A percentile compares a stretch with the other conserved stretches of the same genome.
phyloP scores from a whole-genome alignment of 768 basidiomycete species.

The Podaxis sp. region DNA sequence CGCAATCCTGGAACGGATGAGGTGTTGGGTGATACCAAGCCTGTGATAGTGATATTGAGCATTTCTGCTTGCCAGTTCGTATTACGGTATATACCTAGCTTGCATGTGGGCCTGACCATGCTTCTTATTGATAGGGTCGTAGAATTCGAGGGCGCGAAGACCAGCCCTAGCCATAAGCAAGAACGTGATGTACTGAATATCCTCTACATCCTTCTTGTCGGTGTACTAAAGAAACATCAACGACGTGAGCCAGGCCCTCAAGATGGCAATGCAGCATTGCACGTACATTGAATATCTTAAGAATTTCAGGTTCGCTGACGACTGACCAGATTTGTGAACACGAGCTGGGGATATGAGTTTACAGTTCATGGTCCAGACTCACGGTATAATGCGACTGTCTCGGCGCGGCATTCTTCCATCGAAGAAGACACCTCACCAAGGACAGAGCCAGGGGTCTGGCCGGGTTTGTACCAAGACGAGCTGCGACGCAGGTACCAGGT shows the following conservation, averaged over 20 bases:
- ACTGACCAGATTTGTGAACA: conserved; percentile 35
- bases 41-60: conserved; percentile 29
- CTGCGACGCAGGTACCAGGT: conserved; percentile 28
- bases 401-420: conserved; percentile 92
- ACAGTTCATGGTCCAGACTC: conserved; percentile 22
- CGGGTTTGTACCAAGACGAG: conserved; percentile 83
- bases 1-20: conserved; percentile 69
- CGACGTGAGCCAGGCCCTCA: neutral
- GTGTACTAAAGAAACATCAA: conserved; percentile 45
- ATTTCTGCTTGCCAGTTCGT: neutral
- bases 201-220: conserved; percentile 63
- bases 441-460: conserved; percentile 78
- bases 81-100: conserved; percentile 52
- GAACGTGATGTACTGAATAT: conserved; percentile 79
- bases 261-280: neutral
- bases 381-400: conserved; percentile 82
- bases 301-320: conserved; percentile 68
- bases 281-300: conserved; percentile 75
- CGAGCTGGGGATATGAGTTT: neutral
- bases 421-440: conserved; percentile 87
- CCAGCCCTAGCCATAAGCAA: conserved; percentile 85
- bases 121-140: conserved; percentile 74
- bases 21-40: conserved; percentile 77
- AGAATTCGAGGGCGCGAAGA: conserved; percentile 75
- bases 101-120: conserved; percentile 93